Evolutionary conservation across 2,329 filamentous ascomycete species (phyloP).

Genomic region (Chalara sp.): DNA sequence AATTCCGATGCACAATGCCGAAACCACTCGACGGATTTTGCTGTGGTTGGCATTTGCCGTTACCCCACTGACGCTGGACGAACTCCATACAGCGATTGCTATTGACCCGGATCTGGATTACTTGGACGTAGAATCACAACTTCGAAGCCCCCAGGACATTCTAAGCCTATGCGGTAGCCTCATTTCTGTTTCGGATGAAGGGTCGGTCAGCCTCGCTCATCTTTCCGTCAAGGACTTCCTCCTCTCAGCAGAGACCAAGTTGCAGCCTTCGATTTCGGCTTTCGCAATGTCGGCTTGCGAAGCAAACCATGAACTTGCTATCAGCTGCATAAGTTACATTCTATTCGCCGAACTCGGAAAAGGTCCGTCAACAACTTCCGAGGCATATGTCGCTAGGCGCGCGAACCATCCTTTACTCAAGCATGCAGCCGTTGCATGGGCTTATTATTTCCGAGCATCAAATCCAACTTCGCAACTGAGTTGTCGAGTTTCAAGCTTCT

Average conservation of each 20-base stretch:
- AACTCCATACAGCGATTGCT: conserved; percentile 6
- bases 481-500: too few relatives aligned
- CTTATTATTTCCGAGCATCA: too few relatives aligned
- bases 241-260: conserved; percentile 10
- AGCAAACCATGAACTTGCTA: conserved; percentile 7
- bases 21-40: too few relatives aligned
- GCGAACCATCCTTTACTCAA: too few relatives aligned
- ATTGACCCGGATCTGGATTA: conserved; percentile 14
- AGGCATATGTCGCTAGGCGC: too few relatives aligned
- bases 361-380: too few relatives aligned
- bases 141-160: conserved; percentile 26
- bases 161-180: conserved; percentile 6
- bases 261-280: background rate
- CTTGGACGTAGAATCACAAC: conserved; percentile 13
- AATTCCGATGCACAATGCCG: too few relatives aligned
- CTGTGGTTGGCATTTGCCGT: too few relatives aligned
- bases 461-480: too few relatives aligned
- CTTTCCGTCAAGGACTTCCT: conserved; percentile 28
- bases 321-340: conserved; percentile 9
- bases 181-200: conserved; percentile 1
- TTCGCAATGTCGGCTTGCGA: background rate
- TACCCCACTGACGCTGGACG: too few relatives aligned
- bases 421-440: too few relatives aligned
- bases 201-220: conserved; percentile 20
- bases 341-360: too few relatives aligned